A percentile compares a stretch with the other conserved stretches of the same genome.
Evolutionary conservation across 2,329 filamentous ascomycete genomes (phyloP).

Genomic region (Pyrenochaeta sp.): DNA sequence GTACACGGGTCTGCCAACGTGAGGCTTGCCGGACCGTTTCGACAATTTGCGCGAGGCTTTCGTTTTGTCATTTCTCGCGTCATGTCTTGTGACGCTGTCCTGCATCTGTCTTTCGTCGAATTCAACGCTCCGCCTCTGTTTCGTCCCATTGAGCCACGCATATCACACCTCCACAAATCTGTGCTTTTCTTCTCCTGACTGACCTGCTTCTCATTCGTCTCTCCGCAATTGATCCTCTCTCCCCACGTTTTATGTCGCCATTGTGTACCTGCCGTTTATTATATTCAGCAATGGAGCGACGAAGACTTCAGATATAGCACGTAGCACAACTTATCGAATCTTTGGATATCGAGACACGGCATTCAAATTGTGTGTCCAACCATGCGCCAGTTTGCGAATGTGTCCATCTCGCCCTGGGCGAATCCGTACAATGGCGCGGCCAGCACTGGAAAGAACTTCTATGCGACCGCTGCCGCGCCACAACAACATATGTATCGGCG

Average conservation of each 20-base stretch:
- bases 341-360: constrained; percentile 27
- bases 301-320: constrained; percentile 39
- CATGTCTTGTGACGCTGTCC: constrained; percentile 45
- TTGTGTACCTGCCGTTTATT: constrained; percentile 38
- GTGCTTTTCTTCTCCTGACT: constrained; percentile 34
- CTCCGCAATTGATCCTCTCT: constrained; percentile 43
- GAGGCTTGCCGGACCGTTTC: constrained; percentile 43
- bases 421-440: constrained; percentile 37
- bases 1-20: constrained; percentile 38
- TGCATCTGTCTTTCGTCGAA: constrained; percentile 40
- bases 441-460: constrained; percentile 25
- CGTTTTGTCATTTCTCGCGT: constrained; percentile 29
- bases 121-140: constrained; percentile 30
- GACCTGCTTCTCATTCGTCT: constrained; percentile 43
- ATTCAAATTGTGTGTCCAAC: constrained; percentile 31
- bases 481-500: constrained; percentile 32
- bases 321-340: constrained; percentile 41
- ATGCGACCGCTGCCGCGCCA: constrained; percentile 18
- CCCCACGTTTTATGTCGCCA: constrained; percentile 49
- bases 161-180: constrained; percentile 32
- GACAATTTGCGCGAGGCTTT: constrained; percentile 33
- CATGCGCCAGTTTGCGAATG: constrained; percentile 42
- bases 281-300: constrained; percentile 43
- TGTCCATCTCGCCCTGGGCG: constrained; percentile 46
- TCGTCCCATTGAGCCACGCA: constrained; percentile 42